phyloP scores from a whole-genome alignment of 208 protist species.

The Acanthamoeba healyi region DNA sequence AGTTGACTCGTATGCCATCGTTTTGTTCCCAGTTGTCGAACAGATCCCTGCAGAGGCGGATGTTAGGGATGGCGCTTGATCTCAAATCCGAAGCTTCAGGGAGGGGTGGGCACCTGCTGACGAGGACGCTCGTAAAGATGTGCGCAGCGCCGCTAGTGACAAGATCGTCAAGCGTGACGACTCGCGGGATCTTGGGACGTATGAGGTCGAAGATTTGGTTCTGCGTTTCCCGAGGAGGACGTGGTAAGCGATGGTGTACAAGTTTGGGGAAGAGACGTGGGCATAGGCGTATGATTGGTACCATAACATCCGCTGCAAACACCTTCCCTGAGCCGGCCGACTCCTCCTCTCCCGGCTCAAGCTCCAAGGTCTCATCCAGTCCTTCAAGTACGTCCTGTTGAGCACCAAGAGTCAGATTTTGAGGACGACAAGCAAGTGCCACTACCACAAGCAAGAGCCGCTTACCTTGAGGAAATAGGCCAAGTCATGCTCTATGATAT shows the following conservation, averaged over 20 bases:
- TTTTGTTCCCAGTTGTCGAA: constrained; percentile 58
- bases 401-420: not conserved
- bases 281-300: not conserved
- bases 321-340: constrained; percentile 10
- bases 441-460: not conserved
- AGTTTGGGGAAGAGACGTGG: not conserved
- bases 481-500: constrained; percentile 33
- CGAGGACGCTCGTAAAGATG: constrained; percentile 16
- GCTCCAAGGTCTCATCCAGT: not conserved
- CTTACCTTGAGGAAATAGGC: constrained; percentile 46
- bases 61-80: too few species aligned
- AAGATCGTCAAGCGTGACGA: constrained; percentile 1
- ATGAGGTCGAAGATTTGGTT: constrained; percentile 49
- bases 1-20: constrained; percentile 5
- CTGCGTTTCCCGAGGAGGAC: not conserved
- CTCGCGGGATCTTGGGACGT: not conserved
- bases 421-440: not conserved
- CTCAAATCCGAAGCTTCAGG: too few species aligned
- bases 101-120: not conserved
- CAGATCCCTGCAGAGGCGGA: constrained; percentile 1
- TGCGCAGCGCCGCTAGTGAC: constrained; percentile 1
- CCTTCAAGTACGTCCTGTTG: constrained; percentile 4
- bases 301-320: constrained; percentile 11
- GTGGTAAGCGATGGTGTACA: not conserved
- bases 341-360: constrained; percentile 4